Conservation (phyloP, 2,329 filamentous ascomycete species). For the Trichophaea hybrida region DNA sequence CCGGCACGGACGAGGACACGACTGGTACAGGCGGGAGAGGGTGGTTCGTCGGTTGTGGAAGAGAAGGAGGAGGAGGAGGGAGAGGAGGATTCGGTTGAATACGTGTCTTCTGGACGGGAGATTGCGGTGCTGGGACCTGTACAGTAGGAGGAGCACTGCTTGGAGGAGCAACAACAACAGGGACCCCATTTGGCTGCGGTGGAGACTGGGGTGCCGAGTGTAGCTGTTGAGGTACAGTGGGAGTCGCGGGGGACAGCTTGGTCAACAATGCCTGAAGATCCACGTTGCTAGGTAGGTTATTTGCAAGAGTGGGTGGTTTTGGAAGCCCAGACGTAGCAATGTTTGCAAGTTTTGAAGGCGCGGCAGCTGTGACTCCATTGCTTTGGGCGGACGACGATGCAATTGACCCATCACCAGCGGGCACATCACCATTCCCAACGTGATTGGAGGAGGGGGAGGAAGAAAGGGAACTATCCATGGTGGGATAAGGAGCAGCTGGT, state of each 20-base stretch:
- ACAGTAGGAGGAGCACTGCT: slow-evolving; percentile 13
- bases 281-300: slow-evolving; percentile 22
- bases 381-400: not conserved
- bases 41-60: slow-evolving; percentile 20
- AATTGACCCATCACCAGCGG: slow-evolving; percentile 17
- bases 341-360: slow-evolving; percentile 13
- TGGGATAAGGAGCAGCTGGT: slow-evolving; percentile 6
- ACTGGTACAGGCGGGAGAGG: slow-evolving; percentile 28
- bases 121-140: slow-evolving; percentile 17
- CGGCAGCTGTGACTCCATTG: slow-evolving; percentile 16
- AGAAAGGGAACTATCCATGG: not conserved
- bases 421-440: slow-evolving; percentile 21
- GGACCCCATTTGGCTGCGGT: slow-evolving; percentile 5
- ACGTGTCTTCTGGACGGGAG: slow-evolving; percentile 13
- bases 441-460: not conserved
- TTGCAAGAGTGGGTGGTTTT: slow-evolving; percentile 8
- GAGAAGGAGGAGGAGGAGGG: slow-evolving; percentile 10
- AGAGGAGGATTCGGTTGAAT: slow-evolving; percentile 12
- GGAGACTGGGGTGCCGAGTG: slow-evolving; percentile 9
- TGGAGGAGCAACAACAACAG: not conserved
- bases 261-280: slow-evolving; percentile 25
- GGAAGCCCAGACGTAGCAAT: slow-evolving; percentile 13
- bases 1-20: slow-evolving; percentile 21
- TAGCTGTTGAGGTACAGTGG: slow-evolving; percentile 13
- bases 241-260: slow-evolving; percentile 17